Evolutionary conservation across 2,329 filamentous ascomycete species (phyloP), one percentile per base, ranked within the genome.

Genomic region (Sphaerulina populicola): DNA sequence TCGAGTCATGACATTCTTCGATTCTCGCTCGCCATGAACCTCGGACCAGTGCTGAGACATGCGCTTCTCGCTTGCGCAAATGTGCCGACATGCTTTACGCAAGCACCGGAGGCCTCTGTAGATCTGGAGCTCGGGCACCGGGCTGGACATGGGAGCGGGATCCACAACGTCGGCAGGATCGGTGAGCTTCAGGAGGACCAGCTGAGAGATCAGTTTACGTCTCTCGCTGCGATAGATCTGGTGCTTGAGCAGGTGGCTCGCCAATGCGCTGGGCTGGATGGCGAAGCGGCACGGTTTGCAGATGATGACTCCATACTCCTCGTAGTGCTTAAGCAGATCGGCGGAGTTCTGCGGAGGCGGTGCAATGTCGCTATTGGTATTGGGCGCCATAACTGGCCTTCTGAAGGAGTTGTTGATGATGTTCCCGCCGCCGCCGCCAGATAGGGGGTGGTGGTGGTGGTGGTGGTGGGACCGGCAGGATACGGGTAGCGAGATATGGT

Each of bases 11-110:
- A 56, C 51, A 36, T 52, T 52, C 27, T 52, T 49, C n/a, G 45
- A 49, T 18, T 56, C 56, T 37, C 50, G 56, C 36, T 58, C 56
- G n/a, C 48, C 51, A 30, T 58, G 56, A 6, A 43, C 30, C 8
- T 56, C 51, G n/a, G 50, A 54, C 50, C 51, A 56, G 39, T 58
- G 56, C 33, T 53, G 51, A 6, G 42, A 44, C 56, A 58, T 58
- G 31, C 56, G 56, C 31, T 58, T 58, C 41, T 50, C 44, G 27
- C 53, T 56, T 8, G 51, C 56, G 40, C 56, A 58, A 8, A 53
- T 52, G 38, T 58, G 49, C 9, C 50, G 44, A 42, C 56, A 58
- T 8, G 37, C 40, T 18, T 36, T 36, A n/a, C 36, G 23, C 37
- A 49, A 15, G 33, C 56, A 58, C 6, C 48, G 41, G 15, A 49